Conservation (phyloP, 768 basidiomycete species). For the Naematelia aurantialba region DNA sequence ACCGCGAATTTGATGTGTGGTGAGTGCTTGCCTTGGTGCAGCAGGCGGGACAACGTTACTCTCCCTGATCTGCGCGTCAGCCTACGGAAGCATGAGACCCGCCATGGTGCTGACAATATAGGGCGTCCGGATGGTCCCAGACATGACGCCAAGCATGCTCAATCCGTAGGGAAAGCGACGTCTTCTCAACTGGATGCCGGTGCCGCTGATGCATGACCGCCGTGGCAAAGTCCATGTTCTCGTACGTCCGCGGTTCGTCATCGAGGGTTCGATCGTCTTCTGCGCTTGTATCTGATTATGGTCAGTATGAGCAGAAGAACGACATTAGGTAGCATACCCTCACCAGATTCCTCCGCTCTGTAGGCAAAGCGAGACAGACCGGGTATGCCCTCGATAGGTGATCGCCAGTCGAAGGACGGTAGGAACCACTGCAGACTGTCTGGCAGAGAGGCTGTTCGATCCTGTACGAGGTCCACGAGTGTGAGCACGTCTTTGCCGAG, state of each 20-base stretch:
- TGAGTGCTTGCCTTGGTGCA: conserved; percentile 36
- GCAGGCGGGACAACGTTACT: conserved; percentile 29
- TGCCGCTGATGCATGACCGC: conserved; percentile 13
- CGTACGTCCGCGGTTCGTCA: conserved; percentile 13
- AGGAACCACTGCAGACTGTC: neutral
- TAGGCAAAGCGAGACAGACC: neutral
- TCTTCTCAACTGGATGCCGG: neutral
- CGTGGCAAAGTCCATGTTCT: conserved; percentile 26
- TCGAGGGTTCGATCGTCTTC: neutral
- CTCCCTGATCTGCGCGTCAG: conserved; percentile 6
- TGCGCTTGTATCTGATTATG: neutral
- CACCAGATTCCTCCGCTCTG: neutral
- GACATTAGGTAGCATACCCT: neutral
- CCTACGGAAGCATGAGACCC: conserved; percentile 13
- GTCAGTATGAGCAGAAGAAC: neutral
- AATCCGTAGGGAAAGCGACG: neutral
- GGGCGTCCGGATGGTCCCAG: conserved; percentile 25
- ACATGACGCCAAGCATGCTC: conserved; percentile 22
- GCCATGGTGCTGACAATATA: conserved; percentile 19
- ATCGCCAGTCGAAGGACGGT: neutral
- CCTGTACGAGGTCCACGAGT: conserved; percentile 9
- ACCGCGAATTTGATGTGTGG: conserved; percentile 40
- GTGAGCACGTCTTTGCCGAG: conserved; percentile 29
- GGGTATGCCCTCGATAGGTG: neutral
- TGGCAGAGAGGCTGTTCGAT: neutral